A percentile compares a stretch with the other conserved stretches of the same genome.
Evolutionary conservation across 176 grass and related monocot species (phyloP).

Genomic region (Puccinellia tenuiflora): DNA sequence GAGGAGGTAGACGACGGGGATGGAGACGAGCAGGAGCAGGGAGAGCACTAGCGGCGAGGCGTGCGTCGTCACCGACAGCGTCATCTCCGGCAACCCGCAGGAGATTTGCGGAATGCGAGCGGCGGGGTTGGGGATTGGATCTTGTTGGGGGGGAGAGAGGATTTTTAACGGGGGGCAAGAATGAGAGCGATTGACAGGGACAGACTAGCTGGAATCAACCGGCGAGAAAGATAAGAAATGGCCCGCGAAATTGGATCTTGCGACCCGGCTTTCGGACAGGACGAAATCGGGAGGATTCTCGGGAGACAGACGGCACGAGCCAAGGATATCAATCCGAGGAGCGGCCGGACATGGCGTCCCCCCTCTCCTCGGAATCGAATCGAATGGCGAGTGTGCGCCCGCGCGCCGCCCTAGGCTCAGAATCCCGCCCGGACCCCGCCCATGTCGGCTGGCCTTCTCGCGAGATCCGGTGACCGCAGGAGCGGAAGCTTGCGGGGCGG

Average conservation of each 20-base stretch:
- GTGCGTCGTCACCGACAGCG: constrained; percentile 31
- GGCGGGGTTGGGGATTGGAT: constrained; percentile 17
- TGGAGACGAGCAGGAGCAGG: constrained; percentile 56
- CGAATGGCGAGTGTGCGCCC: constrained; percentile 19
- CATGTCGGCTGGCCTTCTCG: background rate
- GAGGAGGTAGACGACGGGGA: constrained; percentile 66
- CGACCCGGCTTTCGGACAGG: background rate
- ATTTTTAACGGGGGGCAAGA: constrained; percentile 2
- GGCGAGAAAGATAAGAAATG: background rate
- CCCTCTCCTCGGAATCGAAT: constrained; percentile 4
- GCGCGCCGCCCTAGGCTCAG: constrained; percentile 6
- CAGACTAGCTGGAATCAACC: constrained; percentile 22
- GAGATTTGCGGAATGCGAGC: constrained; percentile 3
- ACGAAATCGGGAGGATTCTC: background rate
- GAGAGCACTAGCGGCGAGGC: constrained; percentile 67
- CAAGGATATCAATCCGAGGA: background rate
- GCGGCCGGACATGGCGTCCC: background rate
- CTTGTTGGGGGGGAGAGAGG: background rate
- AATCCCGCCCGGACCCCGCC: background rate
- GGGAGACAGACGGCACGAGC: background rate
- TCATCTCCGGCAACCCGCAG: constrained; percentile 31
- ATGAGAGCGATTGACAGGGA: constrained; percentile 38
- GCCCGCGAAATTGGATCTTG: constrained; percentile 39
- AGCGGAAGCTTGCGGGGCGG: background rate
- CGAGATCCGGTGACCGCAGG: constrained; percentile 24